These are phyloP conservation scores for Myriosclerotinia duriaeana DNA, from an alignment of 2,329 filamentous ascomycete genomes.

Conservation along the genomic window DNA sequence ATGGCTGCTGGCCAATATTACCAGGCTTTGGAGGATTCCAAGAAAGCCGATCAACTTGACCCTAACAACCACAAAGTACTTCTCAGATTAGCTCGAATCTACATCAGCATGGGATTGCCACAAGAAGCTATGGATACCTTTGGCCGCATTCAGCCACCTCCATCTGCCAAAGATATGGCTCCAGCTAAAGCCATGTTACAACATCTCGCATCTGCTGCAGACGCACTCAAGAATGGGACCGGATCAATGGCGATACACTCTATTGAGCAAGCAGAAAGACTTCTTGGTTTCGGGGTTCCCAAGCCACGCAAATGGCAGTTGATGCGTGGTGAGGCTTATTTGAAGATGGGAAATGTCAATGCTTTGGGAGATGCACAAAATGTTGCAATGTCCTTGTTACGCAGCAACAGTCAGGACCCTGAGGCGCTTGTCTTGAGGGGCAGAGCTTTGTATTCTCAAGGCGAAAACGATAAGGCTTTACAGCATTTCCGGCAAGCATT, in stretches of 20 bases:
- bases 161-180: conserved; percentile 80
- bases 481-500: conserved; percentile 89
- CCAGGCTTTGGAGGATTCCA: conserved; percentile 83
- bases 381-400: conserved; percentile 82
- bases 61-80: conserved; percentile 85
- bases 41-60: conserved; percentile 77
- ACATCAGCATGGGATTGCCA: conserved; percentile 82
- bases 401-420: conserved; percentile 85
- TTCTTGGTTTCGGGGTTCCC: conserved; percentile 70
- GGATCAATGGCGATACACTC: conserved; percentile 92
- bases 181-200: conserved; percentile 82
- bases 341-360: conserved; percentile 90
- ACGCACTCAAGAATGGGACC: conserved; percentile 70
- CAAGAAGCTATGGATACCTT: conserved; percentile 84
- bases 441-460: conserved; percentile 82
- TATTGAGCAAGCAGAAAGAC: conserved; percentile 83
- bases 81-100: conserved; percentile 83
- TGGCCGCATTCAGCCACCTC: conserved; percentile 73
- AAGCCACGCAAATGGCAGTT: conserved; percentile 92
- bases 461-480: conserved; percentile 92
- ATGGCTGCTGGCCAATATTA: conserved; percentile 82
- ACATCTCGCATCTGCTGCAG: conserved; percentile 76
- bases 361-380: conserved; percentile 89
- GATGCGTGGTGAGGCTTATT: conserved; percentile 85
- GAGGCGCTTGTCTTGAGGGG: conserved; percentile 90